A percentile compares a stretch with the other conserved stretches of the same genome.
phyloP scores from a whole-genome alignment of 768 basidiomycete species.

The Exsudoporus frostii region DNA sequence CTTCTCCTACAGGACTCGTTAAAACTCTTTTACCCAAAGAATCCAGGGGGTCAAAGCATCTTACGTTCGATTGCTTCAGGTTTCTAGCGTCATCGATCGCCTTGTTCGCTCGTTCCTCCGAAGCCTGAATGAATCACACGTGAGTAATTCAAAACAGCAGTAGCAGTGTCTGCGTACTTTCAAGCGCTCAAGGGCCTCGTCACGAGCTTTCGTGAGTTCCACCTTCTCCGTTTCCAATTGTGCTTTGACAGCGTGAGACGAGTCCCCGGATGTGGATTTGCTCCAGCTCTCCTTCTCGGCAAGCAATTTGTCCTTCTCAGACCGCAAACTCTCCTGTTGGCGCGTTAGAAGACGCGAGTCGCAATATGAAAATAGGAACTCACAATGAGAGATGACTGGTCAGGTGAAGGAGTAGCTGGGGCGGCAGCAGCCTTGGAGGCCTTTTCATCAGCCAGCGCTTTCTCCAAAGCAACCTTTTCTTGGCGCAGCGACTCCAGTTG shows the following conservation, averaged over 20 bases:
- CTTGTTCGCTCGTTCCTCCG: conserved; percentile 44
- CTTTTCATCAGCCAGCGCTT: conserved; percentile 37
- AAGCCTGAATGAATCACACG: conserved; percentile 27
- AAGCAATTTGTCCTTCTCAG: conserved; percentile 61
- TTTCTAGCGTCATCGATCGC: conserved; percentile 43
- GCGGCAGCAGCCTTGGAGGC: conserved; percentile 23
- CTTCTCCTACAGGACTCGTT: conserved; percentile 48
- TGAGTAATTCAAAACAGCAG: not conserved
- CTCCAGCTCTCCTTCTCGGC: conserved; percentile 50
- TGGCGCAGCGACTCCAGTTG: conserved; percentile 36
- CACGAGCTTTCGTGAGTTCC: conserved; percentile 54
- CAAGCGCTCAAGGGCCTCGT: conserved; percentile 55
- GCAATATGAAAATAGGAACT: conserved; percentile 3
- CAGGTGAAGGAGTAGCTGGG: conserved; percentile 8
- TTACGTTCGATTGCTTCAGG: conserved; percentile 32
- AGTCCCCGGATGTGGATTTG: conserved; percentile 19
- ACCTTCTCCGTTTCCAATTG: conserved; percentile 61
- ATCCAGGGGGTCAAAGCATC: not conserved
- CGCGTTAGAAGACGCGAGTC: not conserved
- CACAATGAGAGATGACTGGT: conserved; percentile 34
- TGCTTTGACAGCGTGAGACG: conserved; percentile 33
- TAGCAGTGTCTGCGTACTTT: conserved; percentile 41
- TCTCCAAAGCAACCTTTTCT: conserved; percentile 40
- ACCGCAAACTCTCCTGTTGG: conserved; percentile 46
- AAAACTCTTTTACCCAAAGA: not conserved